These are phyloP conservation scores for Pseudonitzschia multistriata DNA, from an alignment of 108 stramenopile species.

Conservation along the genomic window DNA sequence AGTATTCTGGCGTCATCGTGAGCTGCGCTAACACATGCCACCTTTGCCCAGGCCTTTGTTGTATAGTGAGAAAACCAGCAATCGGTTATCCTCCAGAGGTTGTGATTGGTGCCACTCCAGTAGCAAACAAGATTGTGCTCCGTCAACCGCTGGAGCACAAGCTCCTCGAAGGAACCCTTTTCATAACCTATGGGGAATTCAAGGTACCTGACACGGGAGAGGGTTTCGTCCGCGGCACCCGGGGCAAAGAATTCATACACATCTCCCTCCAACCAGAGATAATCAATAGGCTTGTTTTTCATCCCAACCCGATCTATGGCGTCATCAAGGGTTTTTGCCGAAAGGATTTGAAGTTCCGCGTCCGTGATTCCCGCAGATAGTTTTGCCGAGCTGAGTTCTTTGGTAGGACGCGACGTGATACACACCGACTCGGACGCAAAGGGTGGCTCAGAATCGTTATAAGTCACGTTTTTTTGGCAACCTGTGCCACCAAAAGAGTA, in stretches of 20 bases:
- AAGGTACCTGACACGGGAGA: conserved; percentile 9
- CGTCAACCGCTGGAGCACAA: conserved; percentile 1
- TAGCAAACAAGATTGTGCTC: conserved; percentile 41
- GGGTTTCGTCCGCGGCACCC: background rate
- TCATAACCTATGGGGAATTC: conserved; percentile 10
- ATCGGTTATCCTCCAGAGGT: conserved; percentile 48
- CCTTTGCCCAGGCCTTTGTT: conserved; percentile 50
- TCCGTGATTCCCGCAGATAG: background rate
- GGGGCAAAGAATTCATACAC: background rate
- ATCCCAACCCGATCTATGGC: background rate
- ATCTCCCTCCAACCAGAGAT: background rate
- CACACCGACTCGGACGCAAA: background rate
- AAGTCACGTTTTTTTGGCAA: background rate
- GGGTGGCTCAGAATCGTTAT: background rate
- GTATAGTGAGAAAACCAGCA: conserved; percentile 53
- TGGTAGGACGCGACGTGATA: background rate
- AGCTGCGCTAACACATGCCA: conserved; percentile 52
- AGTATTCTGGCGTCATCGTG: conserved; percentile 6
- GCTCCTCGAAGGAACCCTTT: background rate
- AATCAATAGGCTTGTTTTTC: conserved; percentile 8
- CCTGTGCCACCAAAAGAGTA: background rate
- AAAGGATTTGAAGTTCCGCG: background rate
- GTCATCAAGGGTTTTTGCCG: too few relatives aligned
- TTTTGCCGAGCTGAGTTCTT: background rate
- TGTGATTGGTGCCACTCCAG: conserved; percentile 34